Evolutionary conservation across 192 early-diverging fungal species (phyloP).

Genomic region (Umbelopsis isabellina): DNA sequence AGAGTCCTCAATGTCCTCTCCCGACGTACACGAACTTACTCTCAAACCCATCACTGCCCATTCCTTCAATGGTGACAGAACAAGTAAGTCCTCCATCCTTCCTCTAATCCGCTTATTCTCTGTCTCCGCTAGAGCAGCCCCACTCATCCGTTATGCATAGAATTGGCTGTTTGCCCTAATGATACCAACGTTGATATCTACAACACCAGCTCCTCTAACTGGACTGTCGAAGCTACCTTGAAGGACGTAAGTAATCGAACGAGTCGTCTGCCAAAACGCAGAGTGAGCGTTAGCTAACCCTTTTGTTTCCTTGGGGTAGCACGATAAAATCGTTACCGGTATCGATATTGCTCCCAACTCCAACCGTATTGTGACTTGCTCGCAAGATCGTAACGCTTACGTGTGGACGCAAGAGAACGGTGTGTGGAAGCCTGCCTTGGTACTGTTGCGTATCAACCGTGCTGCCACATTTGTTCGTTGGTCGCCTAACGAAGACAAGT

Average conservation of each 20-base stretch:
- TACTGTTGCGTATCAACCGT: constrained; percentile 93
- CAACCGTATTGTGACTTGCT: constrained; percentile 95
- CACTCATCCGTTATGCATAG: constrained; percentile 46
- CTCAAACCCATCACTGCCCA: constrained; percentile 89
- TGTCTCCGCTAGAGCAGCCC: background rate
- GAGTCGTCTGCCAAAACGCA: background rate
- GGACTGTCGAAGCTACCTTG: constrained; percentile 70
- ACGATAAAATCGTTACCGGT: constrained; percentile 93
- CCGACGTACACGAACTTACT: constrained; percentile 63
- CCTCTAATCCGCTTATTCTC: background rate
- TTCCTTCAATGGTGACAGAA: constrained; percentile 88
- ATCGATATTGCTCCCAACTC: constrained; percentile 96
- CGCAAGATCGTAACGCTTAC: constrained; percentile 98
- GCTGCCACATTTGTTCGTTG: constrained; percentile 93
- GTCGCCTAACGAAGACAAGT: constrained; percentile 97
- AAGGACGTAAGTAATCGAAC: constrained; percentile 57
- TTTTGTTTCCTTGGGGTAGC: constrained; percentile 49
- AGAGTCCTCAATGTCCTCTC: constrained; percentile 65
- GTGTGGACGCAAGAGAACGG: constrained; percentile 85
- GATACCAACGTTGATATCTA: constrained; percentile 92
- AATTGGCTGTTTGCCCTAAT: constrained; percentile 91
- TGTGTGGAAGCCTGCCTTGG: constrained; percentile 89
- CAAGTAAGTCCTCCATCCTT: constrained; percentile 53
- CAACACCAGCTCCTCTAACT: constrained; percentile 58
- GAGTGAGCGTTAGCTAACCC: background rate